Evolutionary conservation across 2,329 filamentous ascomycete genomes (phyloP).

Genomic region (Uncinocarpus reesii): DNA sequence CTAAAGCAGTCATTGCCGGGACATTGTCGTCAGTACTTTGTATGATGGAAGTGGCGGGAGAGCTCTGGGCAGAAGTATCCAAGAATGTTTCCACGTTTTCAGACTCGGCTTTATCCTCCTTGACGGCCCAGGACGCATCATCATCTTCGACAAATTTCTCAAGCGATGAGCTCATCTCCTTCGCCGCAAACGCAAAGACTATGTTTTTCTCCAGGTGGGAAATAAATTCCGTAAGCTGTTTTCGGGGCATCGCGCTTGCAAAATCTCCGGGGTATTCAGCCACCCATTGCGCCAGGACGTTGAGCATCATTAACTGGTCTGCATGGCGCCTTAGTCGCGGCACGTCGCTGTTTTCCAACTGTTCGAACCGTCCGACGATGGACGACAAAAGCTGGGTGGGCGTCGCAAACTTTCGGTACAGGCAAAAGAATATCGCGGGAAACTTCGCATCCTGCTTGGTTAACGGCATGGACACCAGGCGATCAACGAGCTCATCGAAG

Average conservation of each 20-base stretch:
- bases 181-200: constrained; percentile 73
- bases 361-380: constrained; percentile 52
- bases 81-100: constrained; percentile 35
- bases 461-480: constrained; percentile 70
- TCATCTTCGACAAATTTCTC: constrained; percentile 74
- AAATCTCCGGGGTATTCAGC: constrained; percentile 87
- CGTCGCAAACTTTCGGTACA: constrained; percentile 87
- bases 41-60: constrained; percentile 28
- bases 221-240: constrained; percentile 65
- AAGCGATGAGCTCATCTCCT: constrained; percentile 72
- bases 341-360: constrained; percentile 63
- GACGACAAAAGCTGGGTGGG: constrained; percentile 67
- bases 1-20: constrained; percentile 31
- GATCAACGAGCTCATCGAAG: constrained; percentile 67
- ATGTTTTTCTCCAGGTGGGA: constrained; percentile 61
- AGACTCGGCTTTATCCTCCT: constrained; percentile 51
- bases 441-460: constrained; percentile 86
- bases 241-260: constrained; percentile 63
- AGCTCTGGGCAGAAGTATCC: constrained; percentile 34
- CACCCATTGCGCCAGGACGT: constrained; percentile 81
- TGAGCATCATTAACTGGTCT: constrained; percentile 71
- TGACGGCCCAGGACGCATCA: constrained; percentile 83
- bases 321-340: constrained; percentile 67
- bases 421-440: constrained; percentile 73
- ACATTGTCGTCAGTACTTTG: constrained; percentile 26